phyloP scores from a whole-genome alignment of 2,329 filamentous ascomycete species.

The Aureobasidium sp. region DNA sequence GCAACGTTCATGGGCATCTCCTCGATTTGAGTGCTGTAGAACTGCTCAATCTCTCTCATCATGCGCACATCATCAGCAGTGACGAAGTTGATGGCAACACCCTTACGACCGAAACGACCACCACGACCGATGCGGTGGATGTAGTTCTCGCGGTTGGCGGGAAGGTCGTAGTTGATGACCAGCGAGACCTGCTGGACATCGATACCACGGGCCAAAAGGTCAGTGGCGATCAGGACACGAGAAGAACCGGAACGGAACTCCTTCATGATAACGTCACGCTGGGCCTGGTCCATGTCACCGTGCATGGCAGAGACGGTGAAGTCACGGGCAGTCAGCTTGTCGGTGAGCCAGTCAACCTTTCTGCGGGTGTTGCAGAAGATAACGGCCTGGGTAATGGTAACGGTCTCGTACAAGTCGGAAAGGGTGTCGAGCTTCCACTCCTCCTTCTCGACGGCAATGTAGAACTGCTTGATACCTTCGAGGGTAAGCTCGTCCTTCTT shows the following conservation, averaged over 20 bases:
- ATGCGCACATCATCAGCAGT: conserved; percentile 98
- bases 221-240: conserved; percentile 96
- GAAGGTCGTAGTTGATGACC: conserved; percentile 99
- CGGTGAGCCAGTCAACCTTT: conserved; percentile 99
- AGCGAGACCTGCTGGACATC: conserved; percentile 99
- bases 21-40: conserved; percentile 99
- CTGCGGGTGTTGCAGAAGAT: conserved; percentile 99
- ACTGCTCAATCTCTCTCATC: conserved; percentile 99
- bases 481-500: conserved; percentile 99
- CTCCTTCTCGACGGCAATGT: conserved; percentile 99
- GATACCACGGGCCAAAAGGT: conserved; percentile 97
- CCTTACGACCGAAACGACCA: conserved; percentile 99
- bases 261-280: conserved; percentile 99
- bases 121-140: conserved; percentile 99
- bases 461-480: conserved; percentile 99
- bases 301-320: conserved; percentile 99
- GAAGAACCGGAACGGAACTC: conserved; percentile 99
- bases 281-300: conserved; percentile 96
- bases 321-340: conserved; percentile 97
- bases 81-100: conserved; percentile 99
- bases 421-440: conserved; percentile 99
- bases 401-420: conserved; percentile 96
- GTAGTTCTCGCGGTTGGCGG: conserved; percentile 99
- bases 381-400: conserved; percentile 98
- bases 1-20: conserved; percentile 98